A percentile compares a stretch with the other conserved stretches of the same genome.
phyloP scores from a whole-genome alignment of 306 rosid species.

The Quercus rubra region DNA sequence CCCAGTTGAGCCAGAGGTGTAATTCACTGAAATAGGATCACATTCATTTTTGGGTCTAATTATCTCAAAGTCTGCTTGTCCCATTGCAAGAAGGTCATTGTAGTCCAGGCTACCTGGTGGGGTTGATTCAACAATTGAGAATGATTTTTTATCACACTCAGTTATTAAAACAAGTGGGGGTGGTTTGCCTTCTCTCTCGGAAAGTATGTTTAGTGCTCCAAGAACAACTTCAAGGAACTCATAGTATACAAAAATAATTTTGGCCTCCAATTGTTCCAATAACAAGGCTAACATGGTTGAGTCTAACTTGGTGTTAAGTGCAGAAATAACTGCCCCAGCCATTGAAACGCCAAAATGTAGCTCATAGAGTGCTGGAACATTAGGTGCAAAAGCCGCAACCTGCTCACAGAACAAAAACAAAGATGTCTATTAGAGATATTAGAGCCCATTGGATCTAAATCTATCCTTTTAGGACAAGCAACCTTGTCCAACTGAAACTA shows the following conservation, averaged over 20 bases:
- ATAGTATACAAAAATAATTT: constrained; percentile 55
- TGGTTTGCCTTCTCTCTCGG: constrained; percentile 34
- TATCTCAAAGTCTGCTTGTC: constrained; percentile 31
- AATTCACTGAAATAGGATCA: constrained; percentile 72
- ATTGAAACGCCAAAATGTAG: constrained; percentile 79
- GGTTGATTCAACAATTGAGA: constrained; percentile 5
- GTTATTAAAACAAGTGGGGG: constrained; percentile 56
- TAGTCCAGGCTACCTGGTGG: constrained; percentile 39
- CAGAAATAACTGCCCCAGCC: constrained; percentile 74
- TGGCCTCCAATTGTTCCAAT: constrained; percentile 56
- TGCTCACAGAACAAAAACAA: constrained; percentile 20
- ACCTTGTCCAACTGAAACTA: too few relatives aligned
- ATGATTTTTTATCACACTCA: constrained; percentile 17
- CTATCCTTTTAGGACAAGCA: too few relatives aligned
- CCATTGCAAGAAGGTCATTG: constrained; percentile 33
- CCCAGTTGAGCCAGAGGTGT: constrained; percentile 86
- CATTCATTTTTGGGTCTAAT: constrained; percentile 38
- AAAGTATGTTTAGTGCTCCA: constrained; percentile 31
- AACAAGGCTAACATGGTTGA: constrained; percentile 39
- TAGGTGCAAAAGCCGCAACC: constrained; percentile 80
- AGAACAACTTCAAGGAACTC: constrained; percentile 43
- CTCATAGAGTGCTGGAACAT: constrained; percentile 73
- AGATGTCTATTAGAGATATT: not conserved
- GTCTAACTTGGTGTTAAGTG: constrained; percentile 62
- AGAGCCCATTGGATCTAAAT: too few relatives aligned